Evolutionary conservation across 2,329 filamentous ascomycete genomes (phyloP).

Genomic region (Onygenales sp.): DNA sequence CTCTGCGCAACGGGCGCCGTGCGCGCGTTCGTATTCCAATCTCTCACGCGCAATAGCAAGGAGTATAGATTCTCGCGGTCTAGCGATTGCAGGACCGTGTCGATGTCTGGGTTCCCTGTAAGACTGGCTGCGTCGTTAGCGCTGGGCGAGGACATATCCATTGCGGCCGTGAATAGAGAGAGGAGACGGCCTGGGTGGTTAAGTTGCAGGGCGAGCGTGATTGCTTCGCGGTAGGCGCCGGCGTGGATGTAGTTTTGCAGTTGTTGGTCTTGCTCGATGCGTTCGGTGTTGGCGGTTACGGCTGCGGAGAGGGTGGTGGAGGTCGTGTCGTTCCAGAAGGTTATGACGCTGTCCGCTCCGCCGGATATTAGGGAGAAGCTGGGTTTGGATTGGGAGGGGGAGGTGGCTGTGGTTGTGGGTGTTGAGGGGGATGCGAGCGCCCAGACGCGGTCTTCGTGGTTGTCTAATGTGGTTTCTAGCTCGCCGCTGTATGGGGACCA

Average conservation of each 20-base stretch:
- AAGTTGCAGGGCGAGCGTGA: constrained; percentile 80
- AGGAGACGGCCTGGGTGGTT: constrained; percentile 89
- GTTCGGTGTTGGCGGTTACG: constrained; percentile 62
- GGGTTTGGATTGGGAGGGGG: constrained; percentile 22
- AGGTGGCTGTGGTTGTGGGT: constrained; percentile 24
- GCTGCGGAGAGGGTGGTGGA: constrained; percentile 66
- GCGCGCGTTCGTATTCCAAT: constrained; percentile 96
- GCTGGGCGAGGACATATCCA: constrained; percentile 41
- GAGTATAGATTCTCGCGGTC: constrained; percentile 78
- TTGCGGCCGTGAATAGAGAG: constrained; percentile 70
- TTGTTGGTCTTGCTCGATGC: constrained; percentile 89
- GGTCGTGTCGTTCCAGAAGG: constrained; percentile 93
- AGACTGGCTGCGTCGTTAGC: constrained; percentile 23
- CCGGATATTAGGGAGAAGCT: constrained; percentile 73
- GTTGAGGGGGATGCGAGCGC: constrained; percentile 61
- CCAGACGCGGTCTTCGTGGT: constrained; percentile 95
- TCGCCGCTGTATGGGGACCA: constrained; percentile 87
- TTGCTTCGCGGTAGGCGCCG: constrained; percentile 84
- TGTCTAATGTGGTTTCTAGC: constrained; percentile 81
- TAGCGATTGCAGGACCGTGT: constrained; percentile 69
- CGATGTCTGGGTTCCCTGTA: constrained; percentile 51
- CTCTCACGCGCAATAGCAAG: constrained; percentile 70
- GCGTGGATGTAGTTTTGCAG: constrained; percentile 85
- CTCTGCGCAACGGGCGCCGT: constrained; percentile 78
- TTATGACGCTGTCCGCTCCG: constrained; percentile 83